Percentiles rank a stretch among this genome's conserved stretches.
These are phyloP conservation scores for Stephania cephalantha DNA, from an alignment of 164 flowering plant genomes.

Conservation along the genomic window DNA sequence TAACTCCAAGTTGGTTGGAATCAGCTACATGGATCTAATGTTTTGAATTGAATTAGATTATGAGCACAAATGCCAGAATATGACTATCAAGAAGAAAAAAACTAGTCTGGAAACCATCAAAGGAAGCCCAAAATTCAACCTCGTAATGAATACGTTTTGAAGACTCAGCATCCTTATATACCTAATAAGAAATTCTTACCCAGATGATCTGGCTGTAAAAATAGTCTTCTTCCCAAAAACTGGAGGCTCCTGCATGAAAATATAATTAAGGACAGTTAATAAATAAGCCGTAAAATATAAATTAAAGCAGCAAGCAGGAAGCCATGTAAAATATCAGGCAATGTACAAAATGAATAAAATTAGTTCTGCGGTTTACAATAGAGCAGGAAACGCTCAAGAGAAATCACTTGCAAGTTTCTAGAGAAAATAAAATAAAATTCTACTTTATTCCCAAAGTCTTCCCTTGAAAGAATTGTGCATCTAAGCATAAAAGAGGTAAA, in stretches of 20 bases:
- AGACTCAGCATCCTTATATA: background rate
- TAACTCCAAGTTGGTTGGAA: too few species aligned
- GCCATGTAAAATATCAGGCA: too few species aligned
- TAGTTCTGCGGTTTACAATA: background rate
- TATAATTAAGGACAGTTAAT: slow-evolving; percentile 6
- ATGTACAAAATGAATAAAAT: background rate
- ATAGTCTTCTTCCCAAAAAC: slow-evolving; percentile 86
- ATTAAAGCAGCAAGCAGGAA: background rate
- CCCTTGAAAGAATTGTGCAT: too few species aligned
- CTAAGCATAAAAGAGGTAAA: background rate
- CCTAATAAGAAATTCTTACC: slow-evolving; percentile 42
- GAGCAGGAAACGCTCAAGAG: background rate
- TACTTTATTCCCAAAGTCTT: background rate
- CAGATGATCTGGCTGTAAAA: slow-evolving; percentile 54
- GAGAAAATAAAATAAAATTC: background rate
- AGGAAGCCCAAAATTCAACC: background rate
- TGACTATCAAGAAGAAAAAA: too few species aligned
- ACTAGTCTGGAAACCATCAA: background rate
- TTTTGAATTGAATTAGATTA: too few species aligned
- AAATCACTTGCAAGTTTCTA: background rate
- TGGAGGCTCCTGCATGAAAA: slow-evolving; percentile 68
- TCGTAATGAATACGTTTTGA: background rate
- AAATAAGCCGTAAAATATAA: background rate
- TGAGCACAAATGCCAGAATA: too few species aligned
- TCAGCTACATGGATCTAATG: too few species aligned